These are phyloP conservation scores for Tanacetum coccineum DNA, from an alignment of 129 eudicot species.

Conservation along the genomic window DNA sequence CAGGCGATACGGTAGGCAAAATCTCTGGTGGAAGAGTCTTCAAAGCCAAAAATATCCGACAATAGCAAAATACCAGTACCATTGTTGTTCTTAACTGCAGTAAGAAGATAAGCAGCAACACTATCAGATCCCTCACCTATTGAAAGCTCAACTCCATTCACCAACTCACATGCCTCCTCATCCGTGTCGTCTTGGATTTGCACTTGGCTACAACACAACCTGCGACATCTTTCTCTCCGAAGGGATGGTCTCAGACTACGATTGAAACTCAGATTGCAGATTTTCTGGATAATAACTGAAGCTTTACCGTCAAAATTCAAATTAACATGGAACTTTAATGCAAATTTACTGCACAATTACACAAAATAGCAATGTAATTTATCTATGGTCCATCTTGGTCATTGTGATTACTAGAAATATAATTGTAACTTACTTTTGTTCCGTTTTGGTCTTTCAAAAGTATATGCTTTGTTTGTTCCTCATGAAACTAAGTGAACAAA, in stretches of 20 bases:
- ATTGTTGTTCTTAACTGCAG: conserved; percentile 89
- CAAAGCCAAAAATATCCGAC: conserved; percentile 79
- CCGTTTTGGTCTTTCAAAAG: no score
- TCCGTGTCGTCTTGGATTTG: conserved; percentile 42
- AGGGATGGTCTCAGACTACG: conserved; percentile 21
- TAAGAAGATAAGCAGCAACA: conserved; percentile 54
- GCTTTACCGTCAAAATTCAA: conserved; percentile 48
- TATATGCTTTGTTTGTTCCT: no score
- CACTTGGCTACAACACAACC: conserved; percentile 38
- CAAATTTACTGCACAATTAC: neutral
- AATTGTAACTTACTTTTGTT: no score
- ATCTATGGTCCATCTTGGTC: no score
- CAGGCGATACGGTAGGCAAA: conserved; percentile 93
- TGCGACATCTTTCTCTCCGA: conserved; percentile 18
- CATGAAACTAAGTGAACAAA: no score
- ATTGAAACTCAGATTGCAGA: conserved; percentile 29
- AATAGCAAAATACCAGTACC: conserved; percentile 74
- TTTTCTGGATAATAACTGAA: conserved; percentile 76
- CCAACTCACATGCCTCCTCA: conserved; percentile 89
- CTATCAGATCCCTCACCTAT: conserved; percentile 68
- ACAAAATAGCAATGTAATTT: neutral
- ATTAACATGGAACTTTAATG: conserved; percentile 5
- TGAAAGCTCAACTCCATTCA: conserved; percentile 66
- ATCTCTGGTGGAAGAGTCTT: conserved; percentile 68
- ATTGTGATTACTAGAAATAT: no score